Evolutionary conservation across 192 early-diverging fungal genomes (phyloP).

Genomic region (Coemansia sp.): DNA sequence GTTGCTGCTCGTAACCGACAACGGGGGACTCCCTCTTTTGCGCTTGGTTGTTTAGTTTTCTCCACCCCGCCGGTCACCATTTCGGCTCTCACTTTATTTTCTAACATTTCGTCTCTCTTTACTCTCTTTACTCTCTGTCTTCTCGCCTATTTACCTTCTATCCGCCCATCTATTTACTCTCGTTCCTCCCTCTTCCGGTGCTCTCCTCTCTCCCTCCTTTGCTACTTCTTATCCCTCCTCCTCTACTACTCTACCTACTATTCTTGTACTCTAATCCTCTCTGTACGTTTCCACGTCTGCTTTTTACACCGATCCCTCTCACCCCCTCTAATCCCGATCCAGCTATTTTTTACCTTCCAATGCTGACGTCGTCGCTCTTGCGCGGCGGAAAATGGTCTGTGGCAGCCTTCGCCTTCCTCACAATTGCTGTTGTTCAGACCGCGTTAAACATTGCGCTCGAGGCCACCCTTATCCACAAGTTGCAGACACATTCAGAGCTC

Average conservation of each 20-base stretch:
- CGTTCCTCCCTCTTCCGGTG: no score
- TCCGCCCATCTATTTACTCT: no score
- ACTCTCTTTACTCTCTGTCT: not conserved
- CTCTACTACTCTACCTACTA: no score
- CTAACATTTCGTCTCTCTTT: not conserved
- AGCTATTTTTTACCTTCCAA: not conserved
- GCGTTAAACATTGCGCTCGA: conserved; percentile 24
- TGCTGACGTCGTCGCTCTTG: conserved; percentile 22
- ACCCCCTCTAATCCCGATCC: not conserved
- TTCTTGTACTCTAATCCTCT: not conserved
- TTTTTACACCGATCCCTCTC: not conserved
- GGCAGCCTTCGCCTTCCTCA: conserved; percentile 13
- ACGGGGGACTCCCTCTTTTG: not conserved
- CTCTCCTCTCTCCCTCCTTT: not conserved
- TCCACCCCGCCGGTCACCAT: not conserved
- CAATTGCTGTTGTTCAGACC: conserved; percentile 16
- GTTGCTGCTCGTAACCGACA: not conserved
- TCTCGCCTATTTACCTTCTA: not conserved
- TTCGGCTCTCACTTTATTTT: no score
- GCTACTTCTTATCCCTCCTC: not conserved
- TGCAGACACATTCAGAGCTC: not conserved
- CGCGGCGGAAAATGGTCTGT: conserved; percentile 31
- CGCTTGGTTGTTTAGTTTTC: not conserved
- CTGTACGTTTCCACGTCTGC: not conserved
- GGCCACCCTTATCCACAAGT: conserved; percentile 14